Conservation (phyloP, 179 eudicot genomes). For the Silene noctiflora region DNA sequence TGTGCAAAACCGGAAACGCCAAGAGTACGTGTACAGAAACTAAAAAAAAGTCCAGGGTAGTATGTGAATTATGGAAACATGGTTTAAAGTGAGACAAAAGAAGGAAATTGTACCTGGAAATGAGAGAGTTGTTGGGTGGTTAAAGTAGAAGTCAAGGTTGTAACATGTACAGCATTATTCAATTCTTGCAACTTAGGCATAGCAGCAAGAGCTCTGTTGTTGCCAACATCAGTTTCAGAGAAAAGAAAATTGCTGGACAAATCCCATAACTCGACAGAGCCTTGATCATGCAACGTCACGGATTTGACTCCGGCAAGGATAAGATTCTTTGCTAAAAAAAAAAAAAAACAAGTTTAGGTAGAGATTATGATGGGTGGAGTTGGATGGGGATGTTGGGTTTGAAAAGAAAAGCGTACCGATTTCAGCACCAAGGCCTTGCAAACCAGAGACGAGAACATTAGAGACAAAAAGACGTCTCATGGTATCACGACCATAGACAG, state of each 20-base stretch:
- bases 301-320: conserved; percentile 77
- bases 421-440: not conserved
- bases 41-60: too few species aligned
- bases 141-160: conserved; percentile 41
- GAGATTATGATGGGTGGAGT: not conserved
- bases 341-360: not conserved
- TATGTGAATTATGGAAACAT: too few species aligned
- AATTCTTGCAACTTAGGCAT: conserved; percentile 60
- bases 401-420: not conserved
- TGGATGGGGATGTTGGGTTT: too few species aligned
- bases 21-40: too few species aligned
- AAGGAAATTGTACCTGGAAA: conserved; percentile 43
- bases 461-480: not conserved
- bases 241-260: conserved; percentile 55
- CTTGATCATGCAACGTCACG: conserved; percentile 64
- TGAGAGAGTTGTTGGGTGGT: conserved; percentile 48
- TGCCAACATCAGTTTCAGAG: conserved; percentile 56
- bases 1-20: too few species aligned
- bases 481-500: conserved; percentile 1
- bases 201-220: conserved; percentile 54
- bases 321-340: conserved; percentile 59
- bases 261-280: conserved; percentile 56
- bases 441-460: not conserved
- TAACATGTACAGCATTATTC: conserved; percentile 48
- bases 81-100: not conserved